Percentiles rank a stretch among this genome's conserved stretches.
These are phyloP conservation scores for Lentinula guzmanii DNA, from an alignment of 768 basidiomycete species.

Conservation along the genomic window DNA sequence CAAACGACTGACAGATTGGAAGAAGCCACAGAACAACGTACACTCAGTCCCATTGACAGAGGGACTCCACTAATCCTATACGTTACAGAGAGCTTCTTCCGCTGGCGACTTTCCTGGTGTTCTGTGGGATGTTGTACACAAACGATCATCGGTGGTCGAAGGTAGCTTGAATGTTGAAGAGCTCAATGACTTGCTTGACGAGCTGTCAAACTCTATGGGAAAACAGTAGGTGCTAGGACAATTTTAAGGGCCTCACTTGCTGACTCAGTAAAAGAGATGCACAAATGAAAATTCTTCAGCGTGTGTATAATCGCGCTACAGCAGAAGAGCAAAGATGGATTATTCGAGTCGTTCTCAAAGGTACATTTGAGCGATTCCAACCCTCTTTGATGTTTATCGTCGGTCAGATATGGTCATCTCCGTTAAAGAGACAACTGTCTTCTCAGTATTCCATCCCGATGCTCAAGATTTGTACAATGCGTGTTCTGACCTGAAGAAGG, in stretches of 20 bases:
- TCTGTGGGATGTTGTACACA: constrained; percentile 79
- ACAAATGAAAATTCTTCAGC: constrained; percentile 70
- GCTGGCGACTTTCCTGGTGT: constrained; percentile 83
- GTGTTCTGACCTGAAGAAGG: constrained; percentile 92
- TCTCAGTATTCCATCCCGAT: constrained; percentile 89
- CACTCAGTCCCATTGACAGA: constrained; percentile 11
- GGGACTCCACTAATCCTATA: neutral
- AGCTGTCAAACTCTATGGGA: constrained; percentile 64
- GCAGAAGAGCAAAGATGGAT: constrained; percentile 93
- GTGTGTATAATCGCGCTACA: constrained; percentile 73
- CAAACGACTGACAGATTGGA: constrained; percentile 85
- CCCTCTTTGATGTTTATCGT: neutral
- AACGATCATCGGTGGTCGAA: constrained; percentile 74
- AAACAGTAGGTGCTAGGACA: constrained; percentile 50
- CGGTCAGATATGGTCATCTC: constrained; percentile 80
- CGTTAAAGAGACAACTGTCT: constrained; percentile 90
- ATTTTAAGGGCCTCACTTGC: neutral
- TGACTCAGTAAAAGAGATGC: constrained; percentile 44
- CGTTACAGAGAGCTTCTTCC: constrained; percentile 47
- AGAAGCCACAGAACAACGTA: constrained; percentile 68
- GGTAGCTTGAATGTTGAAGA: constrained; percentile 77
- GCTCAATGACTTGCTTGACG: constrained; percentile 76
- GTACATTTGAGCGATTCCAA: constrained; percentile 28
- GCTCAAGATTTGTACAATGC: constrained; percentile 94
- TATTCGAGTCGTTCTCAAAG: constrained; percentile 93